Evolutionary conservation across 2,329 filamentous ascomycete genomes (phyloP), one percentile per base, ranked within the genome.

Genomic region (Calonectria henricotiae): DNA sequence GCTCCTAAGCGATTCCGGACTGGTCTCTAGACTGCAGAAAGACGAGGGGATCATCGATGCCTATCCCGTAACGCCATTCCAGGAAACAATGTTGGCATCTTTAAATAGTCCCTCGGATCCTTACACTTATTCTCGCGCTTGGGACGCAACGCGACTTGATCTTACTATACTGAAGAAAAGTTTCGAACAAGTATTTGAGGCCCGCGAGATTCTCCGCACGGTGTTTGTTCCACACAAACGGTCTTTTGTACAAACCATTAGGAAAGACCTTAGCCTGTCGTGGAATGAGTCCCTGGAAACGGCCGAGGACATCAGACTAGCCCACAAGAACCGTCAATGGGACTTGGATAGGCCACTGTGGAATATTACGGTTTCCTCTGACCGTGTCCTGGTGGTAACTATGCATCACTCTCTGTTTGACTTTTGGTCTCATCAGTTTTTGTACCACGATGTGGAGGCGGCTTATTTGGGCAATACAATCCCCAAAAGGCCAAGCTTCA

Each of bases 351-450:
- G 11, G 12, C 44, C 44, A 4, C 44, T 47, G 0, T 47, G 44
- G 44, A 47, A 47, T 7, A 47, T 47, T 1, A 47, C 44, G 12
- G n/a, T n/a, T 15, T 62, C 25, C n/a, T 17, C 8, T 7, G 39
- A 62, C 13, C 58, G 13, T 41, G 44, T 71, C 15, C 68, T 82
- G 1, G 76, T 79, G 0, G 71, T 81, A 12, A 76, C 77, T 1
- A 79, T 79, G 73, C 80, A 82, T 55, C 80, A 82, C 62, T 76
- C 78, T 5, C 73, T 81, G 2, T 80, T 80, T 27, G 80, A 82
- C 63, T 80, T 75, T 60, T 81, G 79, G 78, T 81, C 80, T 23
- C 74, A 78, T 20, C 51, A 69, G 3, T 80, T 81, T 46, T 46
- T 80, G 15, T 77, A 79, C 17, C 69, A 77, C 9, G 79, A 81